Evolutionary conservation across 2,329 filamentous ascomycete genomes (phyloP), one percentile per base, ranked within the genome.

Genomic region (Aspergillus sp.): DNA sequence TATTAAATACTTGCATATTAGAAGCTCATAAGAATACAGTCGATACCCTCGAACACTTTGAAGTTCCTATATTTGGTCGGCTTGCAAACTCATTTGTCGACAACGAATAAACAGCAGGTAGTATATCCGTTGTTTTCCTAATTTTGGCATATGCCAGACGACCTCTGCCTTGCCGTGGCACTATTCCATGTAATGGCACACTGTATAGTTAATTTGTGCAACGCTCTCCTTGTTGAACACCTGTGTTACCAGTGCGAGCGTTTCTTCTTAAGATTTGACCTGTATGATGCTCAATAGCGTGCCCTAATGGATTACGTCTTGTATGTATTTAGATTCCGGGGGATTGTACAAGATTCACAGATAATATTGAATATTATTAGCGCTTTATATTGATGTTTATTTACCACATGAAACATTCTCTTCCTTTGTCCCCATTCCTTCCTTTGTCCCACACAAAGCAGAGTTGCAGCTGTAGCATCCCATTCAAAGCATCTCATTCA

Each of bases 51-150:
- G 78, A 82, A 55, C 78, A 93, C 71, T 96, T 88, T 61, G 93
- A 98, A 74, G 83, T 97, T 2, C 93, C 93, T 0, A 86, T 96
- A 68, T 89, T 98, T 68, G 95, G 95, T 4, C 82, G 82, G 42
- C 78, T 97, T 65, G 95, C 95, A 43, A 96, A 89, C 75, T 89
- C 89, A 24, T 93, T 97, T 70, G 82, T 98, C 56, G 93, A 97
- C 68, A 90, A 96, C 70, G 95, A 97, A 73, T 89, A 47, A 60
- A 38, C 41, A 30, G 26, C 26, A 3, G 11, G 26, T 11, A 26
- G 24, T 15, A 11, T 45, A 13, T 36, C 5, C 15, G 11, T 34
- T 9, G 26, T 26, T 12, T 15, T 17, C n/a, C 22, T 30, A 4
- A 11, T 7, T 13, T 32, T 36, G 18, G 30, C 41, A 11, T 53